Percentiles rank a stretch among this genome's conserved stretches.
These are phyloP conservation scores for Dendrostoma leiphaemia DNA, from an alignment of 2,329 filamentous ascomycete species.

Conservation along the genomic window DNA sequence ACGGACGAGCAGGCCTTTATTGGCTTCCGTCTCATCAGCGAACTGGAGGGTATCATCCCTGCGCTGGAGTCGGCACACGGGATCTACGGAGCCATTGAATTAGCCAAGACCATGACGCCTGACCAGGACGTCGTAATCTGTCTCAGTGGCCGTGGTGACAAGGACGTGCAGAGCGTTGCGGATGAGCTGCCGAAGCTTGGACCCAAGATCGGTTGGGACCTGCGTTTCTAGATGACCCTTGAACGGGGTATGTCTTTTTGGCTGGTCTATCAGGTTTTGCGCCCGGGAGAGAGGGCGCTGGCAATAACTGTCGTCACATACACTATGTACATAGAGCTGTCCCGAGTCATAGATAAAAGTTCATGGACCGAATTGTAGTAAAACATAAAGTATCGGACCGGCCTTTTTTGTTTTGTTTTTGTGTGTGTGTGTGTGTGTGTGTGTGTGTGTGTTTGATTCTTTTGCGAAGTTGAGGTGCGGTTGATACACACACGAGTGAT, in stretches of 20 bases:
- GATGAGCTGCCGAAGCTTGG: slow-evolving; percentile 88
- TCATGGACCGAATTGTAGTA: not conserved
- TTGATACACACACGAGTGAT: too few species aligned
- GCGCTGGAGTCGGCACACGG: slow-evolving; percentile 93
- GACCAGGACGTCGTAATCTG: slow-evolving; percentile 92
- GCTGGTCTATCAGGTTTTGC: too few species aligned
- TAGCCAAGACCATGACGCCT: slow-evolving; percentile 90
- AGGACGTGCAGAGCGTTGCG: slow-evolving; percentile 97
- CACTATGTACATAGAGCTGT: not conserved
- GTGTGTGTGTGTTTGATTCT: too few species aligned
- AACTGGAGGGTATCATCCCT: slow-evolving; percentile 95
- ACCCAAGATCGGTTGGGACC: slow-evolving; percentile 77
- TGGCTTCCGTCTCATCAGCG: slow-evolving; percentile 79
- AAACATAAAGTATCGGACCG: not conserved
- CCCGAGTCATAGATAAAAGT: not conserved
- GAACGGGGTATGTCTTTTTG: not conserved
- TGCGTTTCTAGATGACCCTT: slow-evolving; percentile 53
- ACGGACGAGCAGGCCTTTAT: slow-evolving; percentile 88
- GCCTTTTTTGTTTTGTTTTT: too few species aligned
- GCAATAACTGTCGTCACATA: too few species aligned
- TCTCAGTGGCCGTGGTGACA: slow-evolving; percentile 89
- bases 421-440: too few species aligned
- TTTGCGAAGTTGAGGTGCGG: too few species aligned
- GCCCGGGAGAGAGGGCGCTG: too few species aligned
- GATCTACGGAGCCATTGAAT: slow-evolving; percentile 81